Percentiles rank a stretch among this genome's conserved stretches.
These are phyloP conservation scores for Linanthus parryae DNA, from an alignment of 148 eudicot species.

Conservation along the genomic window DNA sequence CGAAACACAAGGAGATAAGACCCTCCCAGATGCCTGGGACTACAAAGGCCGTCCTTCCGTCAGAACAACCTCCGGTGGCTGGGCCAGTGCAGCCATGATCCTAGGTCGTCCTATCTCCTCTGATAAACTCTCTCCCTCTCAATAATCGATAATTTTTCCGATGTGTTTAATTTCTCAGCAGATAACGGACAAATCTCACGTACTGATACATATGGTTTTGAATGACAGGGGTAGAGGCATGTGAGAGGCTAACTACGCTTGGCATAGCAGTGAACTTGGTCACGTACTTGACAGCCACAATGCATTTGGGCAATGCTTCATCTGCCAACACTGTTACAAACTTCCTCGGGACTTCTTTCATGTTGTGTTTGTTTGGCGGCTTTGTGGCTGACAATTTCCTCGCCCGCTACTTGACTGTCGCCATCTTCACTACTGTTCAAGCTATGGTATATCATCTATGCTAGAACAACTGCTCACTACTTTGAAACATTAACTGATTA, in stretches of 20 bases:
- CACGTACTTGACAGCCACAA: constrained; percentile 74
- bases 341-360: constrained; percentile 88
- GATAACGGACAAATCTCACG: too few relatives aligned
- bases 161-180: too few relatives aligned
- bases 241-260: constrained; percentile 76
- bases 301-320: constrained; percentile 83
- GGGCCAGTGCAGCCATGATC: constrained; percentile 69
- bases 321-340: constrained; percentile 88
- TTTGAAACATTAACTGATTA: too few relatives aligned
- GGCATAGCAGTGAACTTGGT: constrained; percentile 86
- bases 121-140: too few relatives aligned
- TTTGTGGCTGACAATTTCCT: constrained; percentile 79
- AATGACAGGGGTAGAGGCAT: constrained; percentile 74
- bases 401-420: constrained; percentile 82
- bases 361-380: constrained; percentile 87
- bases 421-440: constrained; percentile 76
- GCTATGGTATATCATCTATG: constrained; percentile 18
- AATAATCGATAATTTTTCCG: too few relatives aligned
- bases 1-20: constrained; percentile 22
- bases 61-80: constrained; percentile 61
- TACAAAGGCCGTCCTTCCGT: constrained; percentile 61
- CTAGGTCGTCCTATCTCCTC: constrained; percentile 30
- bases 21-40: constrained; percentile 68
- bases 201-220: too few relatives aligned
- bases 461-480: too few relatives aligned